phyloP scores from a whole-genome alignment of 306 rosid genomes.

The Cucurbita moschata region DNA sequence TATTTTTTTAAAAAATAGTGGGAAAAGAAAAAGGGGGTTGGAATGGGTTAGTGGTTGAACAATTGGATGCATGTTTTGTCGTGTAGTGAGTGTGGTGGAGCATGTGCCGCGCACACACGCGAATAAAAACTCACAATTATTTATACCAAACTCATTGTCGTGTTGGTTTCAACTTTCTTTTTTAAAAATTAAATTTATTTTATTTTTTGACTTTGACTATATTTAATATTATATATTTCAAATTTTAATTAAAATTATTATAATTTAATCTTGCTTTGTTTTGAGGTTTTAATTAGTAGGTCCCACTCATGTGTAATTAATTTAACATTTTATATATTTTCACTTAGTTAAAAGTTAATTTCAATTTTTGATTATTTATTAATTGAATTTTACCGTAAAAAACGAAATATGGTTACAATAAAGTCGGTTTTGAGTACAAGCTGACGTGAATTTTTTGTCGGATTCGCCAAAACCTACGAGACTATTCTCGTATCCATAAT shows the following conservation, averaged over 20 bases:
- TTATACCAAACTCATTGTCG: slow-evolving; percentile 37
- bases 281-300: background rate
- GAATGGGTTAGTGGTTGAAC: slow-evolving; percentile 27
- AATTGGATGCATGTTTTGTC: slow-evolving; percentile 33
- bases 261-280: background rate
- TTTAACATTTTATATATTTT: no score
- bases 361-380: no score
- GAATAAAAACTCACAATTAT: background rate
- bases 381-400: no score
- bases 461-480: no score
- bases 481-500: no score
- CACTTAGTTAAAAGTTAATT: no score
- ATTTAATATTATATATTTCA: background rate
- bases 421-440: no score
- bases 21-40: background rate
- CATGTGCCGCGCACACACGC: slow-evolving; percentile 46
- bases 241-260: background rate
- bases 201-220: background rate
- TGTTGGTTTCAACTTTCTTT: slow-evolving; percentile 29
- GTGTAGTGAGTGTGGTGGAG: slow-evolving; percentile 27
- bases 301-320: background rate
- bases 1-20: no score
- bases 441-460: no score
- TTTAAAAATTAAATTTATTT: background rate
- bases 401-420: no score